Conservation (phyloP, 2,329 filamentous ascomycete genomes). For the Aspergillus sp. region DNA sequence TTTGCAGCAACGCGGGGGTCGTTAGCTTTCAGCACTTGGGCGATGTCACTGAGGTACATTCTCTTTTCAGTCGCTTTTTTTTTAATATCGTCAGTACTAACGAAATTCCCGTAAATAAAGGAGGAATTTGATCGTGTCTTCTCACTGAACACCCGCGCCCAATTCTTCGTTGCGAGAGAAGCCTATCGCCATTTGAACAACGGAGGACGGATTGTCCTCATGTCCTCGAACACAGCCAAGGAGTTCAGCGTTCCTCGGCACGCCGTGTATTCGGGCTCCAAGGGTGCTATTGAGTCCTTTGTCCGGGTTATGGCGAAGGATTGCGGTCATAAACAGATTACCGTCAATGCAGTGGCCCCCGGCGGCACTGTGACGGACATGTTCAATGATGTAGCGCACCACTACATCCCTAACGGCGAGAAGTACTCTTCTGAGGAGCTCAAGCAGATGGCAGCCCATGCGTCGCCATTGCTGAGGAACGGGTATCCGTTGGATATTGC, state of each 20-base stretch:
- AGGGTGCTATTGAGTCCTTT: conserved; percentile 76
- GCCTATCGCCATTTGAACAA: conserved; percentile 69
- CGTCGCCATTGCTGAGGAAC: conserved; percentile 2
- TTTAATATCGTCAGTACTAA: neutral
- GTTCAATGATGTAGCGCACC: conserved; percentile 49
- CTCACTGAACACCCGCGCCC: conserved; percentile 61
- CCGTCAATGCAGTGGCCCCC: conserved; percentile 66
- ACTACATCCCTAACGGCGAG: conserved; percentile 13
- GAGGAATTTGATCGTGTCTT: conserved; percentile 54
- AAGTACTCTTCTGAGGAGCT: conserved; percentile 7
- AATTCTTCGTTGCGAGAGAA: conserved; percentile 64
- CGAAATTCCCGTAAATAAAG: neutral
- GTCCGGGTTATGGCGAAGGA: conserved; percentile 72
- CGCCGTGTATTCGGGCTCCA: conserved; percentile 71
- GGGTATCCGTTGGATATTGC: conserved; percentile 12
- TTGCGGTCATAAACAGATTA: conserved; percentile 66
- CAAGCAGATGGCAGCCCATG: conserved; percentile 1
- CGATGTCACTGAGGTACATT: conserved; percentile 30
- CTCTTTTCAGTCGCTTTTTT: conserved; percentile 15
- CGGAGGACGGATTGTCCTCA: conserved; percentile 72
- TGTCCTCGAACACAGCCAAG: conserved; percentile 65
- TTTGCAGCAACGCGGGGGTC: conserved; percentile 42
- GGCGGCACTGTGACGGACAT: conserved; percentile 69
- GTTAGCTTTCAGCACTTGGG: conserved; percentile 42
- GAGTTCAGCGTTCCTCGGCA: conserved; percentile 69